Base-by-base conservation (phyloP, 805 yeast genomes). In the Zygoascus biomembranicola region DNA sequence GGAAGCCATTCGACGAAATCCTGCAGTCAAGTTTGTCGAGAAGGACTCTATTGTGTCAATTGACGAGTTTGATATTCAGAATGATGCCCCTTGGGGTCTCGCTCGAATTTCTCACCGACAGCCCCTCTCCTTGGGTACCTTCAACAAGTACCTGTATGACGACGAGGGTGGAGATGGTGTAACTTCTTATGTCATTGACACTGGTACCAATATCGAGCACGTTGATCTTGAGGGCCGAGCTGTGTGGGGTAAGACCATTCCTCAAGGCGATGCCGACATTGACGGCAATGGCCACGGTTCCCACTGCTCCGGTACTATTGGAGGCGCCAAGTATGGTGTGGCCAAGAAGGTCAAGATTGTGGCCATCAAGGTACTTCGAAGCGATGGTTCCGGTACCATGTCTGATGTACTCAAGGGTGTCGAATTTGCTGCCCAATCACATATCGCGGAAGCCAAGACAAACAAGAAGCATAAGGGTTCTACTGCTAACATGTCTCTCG, bases 141-240 rank as follows among this genome's bases (percentile, higher is more conserved):
- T 77, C 71, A 77, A 77, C 70, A 77, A 78, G 71, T 82, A 82
- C 71, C 69, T 79, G 54, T 81, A 76, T 66, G 84, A 81, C 63
- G 69, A 69, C 58, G 79, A 74, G 52, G 87, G 80, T 57, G 85
- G 85, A 53, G 74, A 74, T 57, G 85, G 79, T 44, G 87, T 87
- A 6, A 77, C 78, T 54, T 94, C 84, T 0, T 89, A 89, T 66
- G 80, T 90, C 49, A 75, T 89, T 54, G 97, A 89, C 68, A 85
- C 96, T 11, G 97, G 98, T 32, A 81, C 71, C 61, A 69, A 73
- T 58, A 56, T 63, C 35, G 71, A 69, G 43, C 85, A 81, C 65
- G 74, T 68, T 35, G 84, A 81, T 60, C 80, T 81, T 59, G 80
- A 69, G 53, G 84, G 83, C 55, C 74, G 85, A 61, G 85, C 85